These are phyloP conservation scores for Debaryomyces singareniensis DNA, from an alignment of 1,139 yeast species.

Conservation along the genomic window DNA sequence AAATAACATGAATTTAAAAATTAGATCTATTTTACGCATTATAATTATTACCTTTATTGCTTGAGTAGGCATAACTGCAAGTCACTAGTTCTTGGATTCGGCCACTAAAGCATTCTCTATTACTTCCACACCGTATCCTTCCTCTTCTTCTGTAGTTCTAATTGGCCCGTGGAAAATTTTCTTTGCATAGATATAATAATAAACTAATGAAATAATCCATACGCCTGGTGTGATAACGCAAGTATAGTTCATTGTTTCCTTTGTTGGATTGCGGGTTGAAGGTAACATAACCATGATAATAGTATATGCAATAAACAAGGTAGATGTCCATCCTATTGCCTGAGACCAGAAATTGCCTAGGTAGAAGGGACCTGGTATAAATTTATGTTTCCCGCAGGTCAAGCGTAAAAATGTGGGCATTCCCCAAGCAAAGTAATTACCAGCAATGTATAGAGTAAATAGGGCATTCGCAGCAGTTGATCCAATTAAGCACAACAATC, in stretches of 20 bases:
- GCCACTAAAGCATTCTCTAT: slow-evolving; percentile 9
- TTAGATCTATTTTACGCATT: too few species aligned
- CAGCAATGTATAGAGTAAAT: slow-evolving; percentile 52
- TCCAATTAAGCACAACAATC: slow-evolving; percentile 49
- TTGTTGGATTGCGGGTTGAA: slow-evolving; percentile 23
- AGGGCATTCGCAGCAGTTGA: slow-evolving; percentile 51
- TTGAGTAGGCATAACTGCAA: too few species aligned
- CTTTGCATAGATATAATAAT: slow-evolving; percentile 42
- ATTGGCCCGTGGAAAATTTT: slow-evolving; percentile 2
- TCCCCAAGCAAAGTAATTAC: slow-evolving; percentile 56
- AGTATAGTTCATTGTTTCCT: slow-evolving; percentile 52
- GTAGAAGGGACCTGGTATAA: slow-evolving; percentile 57
- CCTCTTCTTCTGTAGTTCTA: too few species aligned
- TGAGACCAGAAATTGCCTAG: slow-evolving; percentile 16
- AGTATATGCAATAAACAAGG: slow-evolving; percentile 27
- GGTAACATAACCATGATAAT: slow-evolving; percentile 46
- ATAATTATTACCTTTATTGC: too few species aligned
- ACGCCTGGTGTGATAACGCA: slow-evolving; percentile 44
- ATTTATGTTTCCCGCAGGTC: slow-evolving; percentile 33
- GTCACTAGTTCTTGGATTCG: neutral
- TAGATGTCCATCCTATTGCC: slow-evolving; percentile 32
- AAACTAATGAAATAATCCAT: slow-evolving; percentile 35
- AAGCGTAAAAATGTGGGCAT: slow-evolving; percentile 48
- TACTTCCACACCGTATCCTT: slow-evolving; percentile 4
- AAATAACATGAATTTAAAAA: too few species aligned